Evolutionary conservation across 305 asterid species (phyloP), one percentile per base, ranked within the genome.

Genomic region (Fraxinus greggii): DNA sequence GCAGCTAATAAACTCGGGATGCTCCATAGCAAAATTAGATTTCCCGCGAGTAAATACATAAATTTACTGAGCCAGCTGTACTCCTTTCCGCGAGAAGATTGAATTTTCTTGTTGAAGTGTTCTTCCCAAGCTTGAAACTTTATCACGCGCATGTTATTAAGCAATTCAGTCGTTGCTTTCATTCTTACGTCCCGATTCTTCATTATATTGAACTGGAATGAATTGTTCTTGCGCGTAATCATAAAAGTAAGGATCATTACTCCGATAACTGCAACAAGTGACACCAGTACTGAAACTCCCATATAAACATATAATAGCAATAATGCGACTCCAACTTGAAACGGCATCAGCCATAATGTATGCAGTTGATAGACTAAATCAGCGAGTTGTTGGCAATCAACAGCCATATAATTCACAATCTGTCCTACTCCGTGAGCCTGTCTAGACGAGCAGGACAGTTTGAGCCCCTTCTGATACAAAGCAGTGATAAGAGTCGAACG

Each of bases 51-150:
- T 7, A 79, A 63, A 79, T 83, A 93, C 84, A 83, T 75, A 51
- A 91, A 90, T 82, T 89, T 93, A 32, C 85, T 26, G 4, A 93
- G 89, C 97, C 95, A 93, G 0, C 83, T 45, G 21, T 76, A 89
- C 80, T 91, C 95, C 21, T 63, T 31, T 13, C 78, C 86, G 0
- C 97, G 87, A 24, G 88, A 83, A 8, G 84, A 51, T n/a, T 67
- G 87, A 28, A 92, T 89, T 70, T 82, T 89, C 76, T 86, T 73
- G 32, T 51, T 67, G 84, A 92, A 92, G 33, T 91, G 95, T 51
- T 90, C 92, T 70, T 93, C 97, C 97, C 97, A 93, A 3, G 94
- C 97, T 76, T 93, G 96, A 48, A 93, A 90, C 82, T 90, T 93
- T 72, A 93, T 89, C 38, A 90, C 95, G 0, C 94, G 87, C 92